Evolutionary conservation across 768 basidiomycete species (phyloP), one percentile per base, ranked within the genome.

Genomic region (Leccinum variicolor): DNA sequence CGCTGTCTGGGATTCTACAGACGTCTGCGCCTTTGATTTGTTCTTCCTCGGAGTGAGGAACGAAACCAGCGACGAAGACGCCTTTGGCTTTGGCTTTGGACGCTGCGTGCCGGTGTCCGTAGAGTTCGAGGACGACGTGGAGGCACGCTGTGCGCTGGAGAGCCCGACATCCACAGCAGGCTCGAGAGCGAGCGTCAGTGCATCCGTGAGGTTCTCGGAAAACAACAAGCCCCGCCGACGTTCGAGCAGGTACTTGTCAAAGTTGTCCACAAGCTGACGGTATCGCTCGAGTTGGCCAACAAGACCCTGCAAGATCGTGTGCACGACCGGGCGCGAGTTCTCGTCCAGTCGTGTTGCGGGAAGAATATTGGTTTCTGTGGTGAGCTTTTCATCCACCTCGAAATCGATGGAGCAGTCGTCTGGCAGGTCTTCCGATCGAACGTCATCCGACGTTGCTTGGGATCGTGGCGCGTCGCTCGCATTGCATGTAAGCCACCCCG

Each of bases 171-270:
- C 81, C 17, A 82, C 77, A 3, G 79, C 75, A 23, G 89, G 71
- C 56, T 94, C 88, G 54, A 94, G 75, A 14, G 78, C 81, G 48
- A 93, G 76, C 47, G 81, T 88, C 57, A 98, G 77, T 4, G 95
- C 95, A 65, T 98, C 96, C 7, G 86, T 90, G 34, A 97, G 75
- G 68, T 94, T 94, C 74, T 97, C 94, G 4, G 89, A 89, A 72
- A 96, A 97, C 17, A 96, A 74, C 9, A 98, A 78, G 2, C 94
- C 95, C 67, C 89, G 89, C 17, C 96, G 82, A 34, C 96, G 83
- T 73, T 98, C 92, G 2, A 84, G 71, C 3, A 98, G 82, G 66
- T 84, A 91, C 66, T 81, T 82, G 75, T 98, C 94, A 67, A 98
- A 97, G 48, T 87, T 76, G 21, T 87, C 81, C 28, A 96, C 85